Percentiles rank a stretch among this genome's conserved stretches.
phyloP scores from a whole-genome alignment of 225 moss, liverwort and hornwort species.

The Asterella californica region DNA sequence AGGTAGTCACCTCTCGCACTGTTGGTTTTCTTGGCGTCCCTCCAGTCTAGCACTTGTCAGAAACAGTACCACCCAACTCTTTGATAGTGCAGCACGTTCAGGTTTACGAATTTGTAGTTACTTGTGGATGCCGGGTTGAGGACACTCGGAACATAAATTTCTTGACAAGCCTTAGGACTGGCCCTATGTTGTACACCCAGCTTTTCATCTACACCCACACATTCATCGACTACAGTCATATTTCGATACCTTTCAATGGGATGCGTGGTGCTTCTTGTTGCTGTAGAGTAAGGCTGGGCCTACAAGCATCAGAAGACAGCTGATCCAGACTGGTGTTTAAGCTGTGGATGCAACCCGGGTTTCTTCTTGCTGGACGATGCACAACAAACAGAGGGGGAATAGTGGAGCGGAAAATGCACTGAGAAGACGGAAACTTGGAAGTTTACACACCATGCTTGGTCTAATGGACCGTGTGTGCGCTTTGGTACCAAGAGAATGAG shows the following conservation, averaged over 20 bases:
- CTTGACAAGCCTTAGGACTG: not conserved
- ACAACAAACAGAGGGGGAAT: no score
- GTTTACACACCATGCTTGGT: no score
- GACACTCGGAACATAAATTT: no score
- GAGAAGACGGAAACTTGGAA: no score
- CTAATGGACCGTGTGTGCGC: no score
- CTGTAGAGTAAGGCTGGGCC: constrained; percentile 1
- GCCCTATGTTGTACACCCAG: not conserved
- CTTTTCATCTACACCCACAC: not conserved
- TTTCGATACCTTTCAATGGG: no score
- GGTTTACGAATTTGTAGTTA: not conserved
- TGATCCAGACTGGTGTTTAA: not conserved
- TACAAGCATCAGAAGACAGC: not conserved
- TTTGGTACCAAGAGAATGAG: no score
- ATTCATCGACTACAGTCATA: not conserved
- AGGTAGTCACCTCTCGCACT: not conserved
- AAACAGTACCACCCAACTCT: not conserved
- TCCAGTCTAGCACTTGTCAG: not conserved
- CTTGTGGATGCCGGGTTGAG: not conserved
- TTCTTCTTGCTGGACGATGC: not conserved
- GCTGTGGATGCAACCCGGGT: not conserved
- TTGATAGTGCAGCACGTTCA: not conserved
- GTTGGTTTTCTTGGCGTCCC: not conserved
- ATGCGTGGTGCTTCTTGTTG: no score
- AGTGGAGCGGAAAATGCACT: not conserved